A percentile compares a stretch with the other conserved stretches of the same genome.
These are phyloP conservation scores for Sphaceloma murrayae DNA, from an alignment of 2,329 filamentous ascomycete genomes.

Conservation along the genomic window DNA sequence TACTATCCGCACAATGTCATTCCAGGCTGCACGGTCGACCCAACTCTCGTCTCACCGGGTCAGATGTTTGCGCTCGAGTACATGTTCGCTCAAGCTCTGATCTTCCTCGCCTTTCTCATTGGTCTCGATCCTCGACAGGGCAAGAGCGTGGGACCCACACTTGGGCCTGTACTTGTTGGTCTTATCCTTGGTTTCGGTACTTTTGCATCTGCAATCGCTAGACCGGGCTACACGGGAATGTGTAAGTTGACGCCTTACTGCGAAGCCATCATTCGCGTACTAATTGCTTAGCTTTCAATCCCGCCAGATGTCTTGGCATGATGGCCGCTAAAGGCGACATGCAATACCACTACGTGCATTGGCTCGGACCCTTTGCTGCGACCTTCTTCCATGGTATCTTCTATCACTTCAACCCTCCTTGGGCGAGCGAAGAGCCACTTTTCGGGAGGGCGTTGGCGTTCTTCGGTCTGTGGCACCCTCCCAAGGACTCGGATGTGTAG, in stretches of 20 bases:
- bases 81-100: slow-evolving; percentile 36
- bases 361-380: slow-evolving; percentile 26
- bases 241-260: slow-evolving; percentile 21
- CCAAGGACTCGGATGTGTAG: slow-evolving; percentile 5
- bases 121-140: slow-evolving; percentile 46
- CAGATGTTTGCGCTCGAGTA: slow-evolving; percentile 40
- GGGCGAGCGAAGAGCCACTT: slow-evolving; percentile 17
- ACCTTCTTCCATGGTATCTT: slow-evolving; percentile 28
- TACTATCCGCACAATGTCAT: slow-evolving; percentile 17
- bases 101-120: slow-evolving; percentile 45
- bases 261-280: background rate
- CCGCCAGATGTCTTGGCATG: slow-evolving; percentile 30
- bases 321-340: slow-evolving; percentile 29
- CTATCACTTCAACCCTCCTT: slow-evolving; percentile 25
- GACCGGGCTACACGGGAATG: slow-evolving; percentile 29
- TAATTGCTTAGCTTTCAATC: slow-evolving; percentile 25
- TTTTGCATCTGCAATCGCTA: slow-evolving; percentile 25
- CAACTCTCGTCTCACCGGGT: slow-evolving; percentile 19
- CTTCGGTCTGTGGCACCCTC: slow-evolving; percentile 5
- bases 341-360: slow-evolving; percentile 30
- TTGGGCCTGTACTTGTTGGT: slow-evolving; percentile 43
- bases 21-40: slow-evolving; percentile 18
- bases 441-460: slow-evolving; percentile 5
- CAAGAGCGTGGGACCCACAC: slow-evolving; percentile 40
- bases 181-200: slow-evolving; percentile 26